These are phyloP conservation scores for Neurospora sp. DNA, from an alignment of 2,329 filamentous ascomycete genomes.

Conservation along the genomic window DNA sequence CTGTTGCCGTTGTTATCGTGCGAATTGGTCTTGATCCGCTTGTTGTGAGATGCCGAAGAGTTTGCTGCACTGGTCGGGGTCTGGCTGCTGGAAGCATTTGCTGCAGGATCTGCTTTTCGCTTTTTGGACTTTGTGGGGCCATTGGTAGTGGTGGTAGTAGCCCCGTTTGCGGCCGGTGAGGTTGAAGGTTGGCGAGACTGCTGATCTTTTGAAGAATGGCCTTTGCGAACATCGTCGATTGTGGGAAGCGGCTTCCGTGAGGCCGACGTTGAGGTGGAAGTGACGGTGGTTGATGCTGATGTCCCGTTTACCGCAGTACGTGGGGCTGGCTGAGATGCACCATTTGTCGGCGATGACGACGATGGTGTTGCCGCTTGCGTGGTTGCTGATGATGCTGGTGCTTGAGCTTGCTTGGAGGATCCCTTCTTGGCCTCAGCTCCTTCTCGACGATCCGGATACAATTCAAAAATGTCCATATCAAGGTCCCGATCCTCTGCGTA, in stretches of 20 bases:
- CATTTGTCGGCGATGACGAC: conserved; percentile 8
- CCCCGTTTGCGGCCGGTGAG: conserved; percentile 15
- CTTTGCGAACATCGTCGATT: conserved; percentile 29
- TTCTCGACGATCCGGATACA: conserved; percentile 45
- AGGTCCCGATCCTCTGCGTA: conserved; percentile 92
- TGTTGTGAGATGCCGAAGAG: conserved; percentile 15
- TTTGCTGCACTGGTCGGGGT: conserved; percentile 12
- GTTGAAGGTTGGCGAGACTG: conserved; percentile 8
- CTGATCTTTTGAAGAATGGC: conserved; percentile 26
- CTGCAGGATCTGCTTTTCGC: conserved; percentile 61
- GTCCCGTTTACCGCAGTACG: neutral
- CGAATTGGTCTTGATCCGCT: conserved; percentile 20
- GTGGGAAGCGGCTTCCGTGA: conserved; percentile 21
- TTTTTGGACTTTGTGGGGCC: conserved; percentile 58
- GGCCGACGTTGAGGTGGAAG: conserved; percentile 15
- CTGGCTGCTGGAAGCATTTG: conserved; percentile 21
- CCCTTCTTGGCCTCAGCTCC: conserved; percentile 46
- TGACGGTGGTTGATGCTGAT: conserved; percentile 31
- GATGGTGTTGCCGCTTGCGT: conserved; percentile 3
- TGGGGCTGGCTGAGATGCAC: neutral
- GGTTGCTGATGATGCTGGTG: conserved; percentile 19
- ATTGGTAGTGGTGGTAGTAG: conserved; percentile 29
- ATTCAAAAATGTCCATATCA: conserved; percentile 77
- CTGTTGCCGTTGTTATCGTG: conserved; percentile 29
- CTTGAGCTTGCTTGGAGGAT: conserved; percentile 24